These are phyloP conservation scores for Cotoneaster glaucophyllus DNA, from an alignment of 306 rosid genomes.

Conservation along the genomic window DNA sequence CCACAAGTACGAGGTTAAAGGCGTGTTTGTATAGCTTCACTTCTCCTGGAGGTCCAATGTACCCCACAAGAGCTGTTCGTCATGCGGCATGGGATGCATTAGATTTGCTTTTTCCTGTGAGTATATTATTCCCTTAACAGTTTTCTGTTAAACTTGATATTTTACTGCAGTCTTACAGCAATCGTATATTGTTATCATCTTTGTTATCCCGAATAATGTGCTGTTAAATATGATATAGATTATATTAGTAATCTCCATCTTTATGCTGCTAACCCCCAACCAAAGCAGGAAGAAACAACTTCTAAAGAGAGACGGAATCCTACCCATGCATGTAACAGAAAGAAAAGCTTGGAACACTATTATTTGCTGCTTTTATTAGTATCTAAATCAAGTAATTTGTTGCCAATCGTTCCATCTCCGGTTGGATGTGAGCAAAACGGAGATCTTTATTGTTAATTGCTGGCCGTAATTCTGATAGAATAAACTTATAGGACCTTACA, in stretches of 20 bases:
- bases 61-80: conserved; percentile 93
- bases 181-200: not conserved
- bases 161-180: not conserved
- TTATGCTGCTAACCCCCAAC: too few species aligned
- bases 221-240: not conserved
- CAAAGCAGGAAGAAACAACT: too few species aligned
- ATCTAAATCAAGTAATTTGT: not conserved
- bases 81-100: conserved; percentile 99
- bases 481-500: not conserved
- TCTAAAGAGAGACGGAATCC: too few species aligned
- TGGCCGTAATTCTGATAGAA: not conserved
- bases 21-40: conserved; percentile 91
- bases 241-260: not conserved
- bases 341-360: not conserved
- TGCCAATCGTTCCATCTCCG: not conserved
- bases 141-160: not conserved
- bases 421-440: not conserved
- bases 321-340: not conserved
- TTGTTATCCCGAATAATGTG: too few species aligned
- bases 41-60: conserved; percentile 96
- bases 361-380: not conserved
- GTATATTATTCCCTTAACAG: conserved; percentile 13
- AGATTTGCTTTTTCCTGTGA: conserved; percentile 85
- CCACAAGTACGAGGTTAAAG: conserved; percentile 84
- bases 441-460: not conserved